Evolutionary conservation across 257 asterid species (phyloP).

Genomic region (Lithospermum erythrorhizon): DNA sequence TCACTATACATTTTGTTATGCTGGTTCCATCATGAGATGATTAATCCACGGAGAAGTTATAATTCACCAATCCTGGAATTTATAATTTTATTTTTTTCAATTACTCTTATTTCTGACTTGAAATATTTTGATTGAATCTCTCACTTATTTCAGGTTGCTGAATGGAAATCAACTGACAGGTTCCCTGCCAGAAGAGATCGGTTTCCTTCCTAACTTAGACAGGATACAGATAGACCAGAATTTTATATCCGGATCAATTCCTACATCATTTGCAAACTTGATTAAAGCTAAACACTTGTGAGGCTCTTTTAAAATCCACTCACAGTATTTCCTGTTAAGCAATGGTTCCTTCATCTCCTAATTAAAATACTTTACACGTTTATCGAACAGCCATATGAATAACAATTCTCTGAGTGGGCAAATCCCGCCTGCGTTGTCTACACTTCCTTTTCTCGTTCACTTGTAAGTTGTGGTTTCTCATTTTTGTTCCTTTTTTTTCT

Average conservation of each 20-base stretch:
- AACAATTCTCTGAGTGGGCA: slow-evolving; percentile 86
- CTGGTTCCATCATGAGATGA: background rate
- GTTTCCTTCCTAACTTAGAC: slow-evolving; percentile 63
- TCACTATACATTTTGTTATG: background rate
- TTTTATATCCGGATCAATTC: slow-evolving; percentile 75
- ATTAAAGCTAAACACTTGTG: slow-evolving; percentile 60
- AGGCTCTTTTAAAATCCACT: slow-evolving; percentile 11
- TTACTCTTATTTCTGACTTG: background rate
- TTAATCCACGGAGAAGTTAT: background rate
- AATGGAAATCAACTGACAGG: slow-evolving; percentile 91
- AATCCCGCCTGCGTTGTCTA: slow-evolving; percentile 72
- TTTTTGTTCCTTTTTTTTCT: background rate
- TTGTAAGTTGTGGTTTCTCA: slow-evolving; percentile 47
- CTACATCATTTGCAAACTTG: slow-evolving; percentile 73
- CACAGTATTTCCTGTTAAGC: background rate
- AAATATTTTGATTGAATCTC: slow-evolving; percentile 4
- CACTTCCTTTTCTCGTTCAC: slow-evolving; percentile 80
- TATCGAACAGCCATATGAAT: slow-evolving; percentile 85
- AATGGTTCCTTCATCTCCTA: background rate
- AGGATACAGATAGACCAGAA: slow-evolving; percentile 95
- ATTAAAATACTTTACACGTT: slow-evolving; percentile 10
- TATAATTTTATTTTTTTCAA: too few relatives aligned
- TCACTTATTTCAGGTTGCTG: slow-evolving; percentile 55
- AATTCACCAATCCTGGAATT: background rate
- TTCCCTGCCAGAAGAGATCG: slow-evolving; percentile 87